phyloP scores from a whole-genome alignment of 2,329 filamentous ascomycete genomes.

The Monosporascus cannonballus region DNA sequence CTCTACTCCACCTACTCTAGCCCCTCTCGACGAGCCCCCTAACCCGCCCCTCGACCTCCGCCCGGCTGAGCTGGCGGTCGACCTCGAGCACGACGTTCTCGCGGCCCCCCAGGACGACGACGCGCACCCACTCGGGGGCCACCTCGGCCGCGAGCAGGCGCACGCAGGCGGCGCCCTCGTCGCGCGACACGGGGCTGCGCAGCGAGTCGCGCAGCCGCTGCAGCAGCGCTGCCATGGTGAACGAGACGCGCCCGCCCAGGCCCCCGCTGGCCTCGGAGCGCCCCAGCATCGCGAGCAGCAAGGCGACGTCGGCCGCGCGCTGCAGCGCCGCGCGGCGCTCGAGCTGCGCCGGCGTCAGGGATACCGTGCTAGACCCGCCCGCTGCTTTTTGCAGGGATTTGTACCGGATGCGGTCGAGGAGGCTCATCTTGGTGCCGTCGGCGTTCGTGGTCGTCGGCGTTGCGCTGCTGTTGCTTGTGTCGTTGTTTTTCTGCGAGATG shows the following conservation, averaged over 20 bases:
- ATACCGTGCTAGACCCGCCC: slow-evolving; percentile 32
- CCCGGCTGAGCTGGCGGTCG: slow-evolving; percentile 28
- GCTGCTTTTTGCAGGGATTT: slow-evolving; percentile 56
- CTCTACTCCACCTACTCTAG: not conserved
- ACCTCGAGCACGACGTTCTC: slow-evolving; percentile 54
- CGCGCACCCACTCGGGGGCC: slow-evolving; percentile 49
- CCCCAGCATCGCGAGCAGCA: slow-evolving; percentile 61
- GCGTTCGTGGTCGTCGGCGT: slow-evolving; percentile 29
- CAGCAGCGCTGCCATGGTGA: slow-evolving; percentile 57
- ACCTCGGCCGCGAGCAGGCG: slow-evolving; percentile 47
- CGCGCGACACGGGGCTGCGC: slow-evolving; percentile 45
- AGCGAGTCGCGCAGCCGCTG: slow-evolving; percentile 65
- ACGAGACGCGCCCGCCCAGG: slow-evolving; percentile 53
- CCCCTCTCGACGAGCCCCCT: slow-evolving; percentile 11
- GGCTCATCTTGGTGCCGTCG: slow-evolving; percentile 51
- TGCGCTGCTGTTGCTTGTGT: not conserved
- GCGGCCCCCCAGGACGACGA: slow-evolving; percentile 45
- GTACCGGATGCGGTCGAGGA: slow-evolving; percentile 69
- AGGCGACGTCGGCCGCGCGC: slow-evolving; percentile 61
- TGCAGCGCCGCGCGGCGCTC: slow-evolving; percentile 60
- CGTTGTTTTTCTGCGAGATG: not conserved
- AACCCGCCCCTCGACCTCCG: slow-evolving; percentile 26
- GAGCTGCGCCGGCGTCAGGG: slow-evolving; percentile 48
- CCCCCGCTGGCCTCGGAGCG: slow-evolving; percentile 34
- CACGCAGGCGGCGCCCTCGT: slow-evolving; percentile 46